A percentile compares a stretch with the other conserved stretches of the same genome.
Conservation (phyloP, 345 rosid species). For the Brassica carinata region DNA sequence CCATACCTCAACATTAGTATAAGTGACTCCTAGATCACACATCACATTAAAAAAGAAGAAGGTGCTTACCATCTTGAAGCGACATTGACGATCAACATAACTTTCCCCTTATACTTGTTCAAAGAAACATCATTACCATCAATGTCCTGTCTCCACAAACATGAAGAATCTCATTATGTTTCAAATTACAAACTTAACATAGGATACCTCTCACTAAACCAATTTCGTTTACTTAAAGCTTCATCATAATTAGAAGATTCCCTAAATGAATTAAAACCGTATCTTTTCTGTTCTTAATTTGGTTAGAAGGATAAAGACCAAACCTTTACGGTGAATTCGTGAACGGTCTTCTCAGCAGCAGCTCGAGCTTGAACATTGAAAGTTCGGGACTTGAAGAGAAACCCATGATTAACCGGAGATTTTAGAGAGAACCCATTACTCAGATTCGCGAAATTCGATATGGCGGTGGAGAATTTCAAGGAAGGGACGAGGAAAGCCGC, state of each 20-base stretch:
- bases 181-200: not conserved
- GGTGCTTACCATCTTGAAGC: conserved; percentile 83
- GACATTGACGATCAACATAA: conserved; percentile 84
- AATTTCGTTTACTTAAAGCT: not conserved
- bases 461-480: conserved; percentile 48
- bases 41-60: not conserved
- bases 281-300: not conserved
- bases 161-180: not conserved
- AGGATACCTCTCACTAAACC: not conserved
- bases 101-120: conserved; percentile 79
- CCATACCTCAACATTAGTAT: conserved; percentile 17
- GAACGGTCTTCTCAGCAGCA: conserved; percentile 65
- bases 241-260: not conserved
- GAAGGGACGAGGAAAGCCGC: conserved; percentile 45
- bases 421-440: conserved; percentile 51
- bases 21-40: not conserved
- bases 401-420: conserved; percentile 40
- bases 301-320: conserved; percentile 1
- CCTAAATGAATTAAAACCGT: conserved; percentile 7
- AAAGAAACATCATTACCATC: conserved; percentile 80
- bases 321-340: conserved; percentile 86
- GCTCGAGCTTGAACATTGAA: conserved; percentile 66
- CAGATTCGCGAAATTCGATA: conserved; percentile 53
- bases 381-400: conserved; percentile 44
- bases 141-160: conserved; percentile 63